These are phyloP conservation scores for Plasmodium sp. DNA, from an alignment of 169 alveolate genomes.

Conservation along the genomic window DNA sequence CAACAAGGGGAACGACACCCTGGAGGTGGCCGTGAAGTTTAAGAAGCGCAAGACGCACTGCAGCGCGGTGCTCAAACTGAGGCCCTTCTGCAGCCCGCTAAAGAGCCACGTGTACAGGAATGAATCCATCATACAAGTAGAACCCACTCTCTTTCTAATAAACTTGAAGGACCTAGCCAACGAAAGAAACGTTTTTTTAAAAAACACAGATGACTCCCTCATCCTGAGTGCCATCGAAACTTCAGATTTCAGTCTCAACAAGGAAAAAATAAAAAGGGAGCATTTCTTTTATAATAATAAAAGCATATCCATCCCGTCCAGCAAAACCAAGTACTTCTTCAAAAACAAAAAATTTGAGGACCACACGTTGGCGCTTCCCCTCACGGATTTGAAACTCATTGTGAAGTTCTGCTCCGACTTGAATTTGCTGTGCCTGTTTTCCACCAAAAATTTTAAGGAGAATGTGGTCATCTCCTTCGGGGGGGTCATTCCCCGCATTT, in stretches of 20 bases:
- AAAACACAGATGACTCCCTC: slow-evolving; percentile 46
- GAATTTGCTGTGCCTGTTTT: slow-evolving; percentile 44
- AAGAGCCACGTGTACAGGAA: slow-evolving; percentile 42
- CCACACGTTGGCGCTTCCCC: slow-evolving; percentile 50
- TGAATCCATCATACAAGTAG: slow-evolving; percentile 63
- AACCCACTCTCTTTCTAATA: slow-evolving; percentile 63
- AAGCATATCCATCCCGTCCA: slow-evolving; percentile 28
- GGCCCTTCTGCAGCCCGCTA: slow-evolving; percentile 15
- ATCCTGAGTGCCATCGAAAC: slow-evolving; percentile 53
- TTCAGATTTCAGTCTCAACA: slow-evolving; percentile 35
- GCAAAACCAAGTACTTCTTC: slow-evolving; percentile 52
- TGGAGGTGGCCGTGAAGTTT: slow-evolving; percentile 45
- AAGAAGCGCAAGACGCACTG: slow-evolving; percentile 23
- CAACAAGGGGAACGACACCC: not conserved
- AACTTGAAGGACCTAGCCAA: slow-evolving; percentile 43
- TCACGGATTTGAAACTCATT: slow-evolving; percentile 13
- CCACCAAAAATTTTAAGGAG: slow-evolving; percentile 67
- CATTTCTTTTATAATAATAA: slow-evolving; percentile 68
- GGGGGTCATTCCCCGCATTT: slow-evolving; percentile 19
- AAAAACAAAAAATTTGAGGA: slow-evolving; percentile 56
- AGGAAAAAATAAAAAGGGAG: slow-evolving; percentile 51
- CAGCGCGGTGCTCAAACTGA: slow-evolving; percentile 29
- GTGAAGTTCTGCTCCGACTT: slow-evolving; percentile 64
- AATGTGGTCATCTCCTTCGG: slow-evolving; percentile 55
- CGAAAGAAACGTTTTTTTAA: slow-evolving; percentile 56